phyloP scores from a whole-genome alignment of 2,329 filamentous ascomycete genomes.

The Hypoxylon sp. region DNA sequence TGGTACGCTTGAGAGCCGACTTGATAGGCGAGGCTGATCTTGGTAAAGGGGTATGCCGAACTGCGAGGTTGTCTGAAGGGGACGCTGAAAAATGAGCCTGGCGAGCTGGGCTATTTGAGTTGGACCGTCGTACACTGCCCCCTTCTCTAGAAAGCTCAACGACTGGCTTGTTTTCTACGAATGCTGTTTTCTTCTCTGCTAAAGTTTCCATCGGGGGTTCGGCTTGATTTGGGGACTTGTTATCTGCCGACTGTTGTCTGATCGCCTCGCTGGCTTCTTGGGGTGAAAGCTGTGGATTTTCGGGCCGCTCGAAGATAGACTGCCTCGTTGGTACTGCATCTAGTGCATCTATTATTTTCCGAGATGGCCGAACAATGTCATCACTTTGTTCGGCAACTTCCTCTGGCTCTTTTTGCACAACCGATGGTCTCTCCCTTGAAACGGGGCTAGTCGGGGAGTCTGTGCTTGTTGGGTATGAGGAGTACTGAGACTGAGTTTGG shows the following conservation, averaged over 20 bases:
- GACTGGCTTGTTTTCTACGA: conserved; percentile 48
- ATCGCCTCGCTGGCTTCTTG: conserved; percentile 24
- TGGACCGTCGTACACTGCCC: conserved; percentile 54
- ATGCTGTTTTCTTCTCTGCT: conserved; percentile 35
- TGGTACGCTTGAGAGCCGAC: conserved; percentile 79
- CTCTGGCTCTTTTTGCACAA: conserved; percentile 62
- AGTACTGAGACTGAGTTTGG: conserved; percentile 10
- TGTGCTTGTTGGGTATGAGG: background rate
- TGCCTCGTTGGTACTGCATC: conserved; percentile 58
- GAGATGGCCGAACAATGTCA: conserved; percentile 31
- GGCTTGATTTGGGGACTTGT: conserved; percentile 8
- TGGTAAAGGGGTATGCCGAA: conserved; percentile 78
- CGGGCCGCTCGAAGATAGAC: conserved; percentile 46
- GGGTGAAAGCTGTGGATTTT: conserved; percentile 25
- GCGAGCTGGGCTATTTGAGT: conserved; percentile 74
- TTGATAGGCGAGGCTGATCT: conserved; percentile 83
- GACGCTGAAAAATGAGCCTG: conserved; percentile 76
- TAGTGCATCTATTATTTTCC: conserved; percentile 51
- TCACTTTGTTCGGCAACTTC: conserved; percentile 55
- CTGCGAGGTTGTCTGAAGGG: conserved; percentile 65
- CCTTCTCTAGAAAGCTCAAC: conserved; percentile 44
- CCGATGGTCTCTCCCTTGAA: conserved; percentile 60
- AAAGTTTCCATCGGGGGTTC: conserved; percentile 32
- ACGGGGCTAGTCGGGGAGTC: conserved; percentile 15
- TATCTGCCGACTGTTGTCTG: conserved; percentile 15